phyloP scores from a whole-genome alignment of 768 basidiomycete species.

The Antrodiella citrinella region DNA sequence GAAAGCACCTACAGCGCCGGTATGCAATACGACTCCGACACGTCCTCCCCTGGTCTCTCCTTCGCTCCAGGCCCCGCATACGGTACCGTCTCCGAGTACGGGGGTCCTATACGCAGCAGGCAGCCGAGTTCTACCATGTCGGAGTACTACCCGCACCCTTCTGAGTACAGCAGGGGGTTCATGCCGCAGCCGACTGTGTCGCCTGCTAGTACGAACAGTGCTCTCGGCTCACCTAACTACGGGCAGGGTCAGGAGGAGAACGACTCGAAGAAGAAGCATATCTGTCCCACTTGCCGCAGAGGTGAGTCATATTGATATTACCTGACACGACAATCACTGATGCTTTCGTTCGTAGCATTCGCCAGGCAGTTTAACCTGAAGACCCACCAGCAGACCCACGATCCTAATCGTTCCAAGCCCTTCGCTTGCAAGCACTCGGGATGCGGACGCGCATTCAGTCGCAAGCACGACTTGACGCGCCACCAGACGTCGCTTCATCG shows the following conservation, averaged over 20 bases:
- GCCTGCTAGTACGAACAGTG: slow-evolving; percentile 41
- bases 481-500: slow-evolving; percentile 84
- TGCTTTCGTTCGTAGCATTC: slow-evolving; percentile 48
- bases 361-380: slow-evolving; percentile 93
- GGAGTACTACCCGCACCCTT: slow-evolving; percentile 33
- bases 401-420: slow-evolving; percentile 85
- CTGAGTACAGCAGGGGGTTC: slow-evolving; percentile 18
- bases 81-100: slow-evolving; percentile 69
- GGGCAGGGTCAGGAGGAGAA: slow-evolving; percentile 21
- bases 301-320: slow-evolving; percentile 31
- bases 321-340: slow-evolving; percentile 1
- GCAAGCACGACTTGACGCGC: slow-evolving; percentile 89
- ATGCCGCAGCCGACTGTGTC: slow-evolving; percentile 39
- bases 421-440: slow-evolving; percentile 79
- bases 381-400: slow-evolving; percentile 92
- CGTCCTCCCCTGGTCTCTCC: slow-evolving; percentile 28
- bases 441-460: slow-evolving; percentile 87
- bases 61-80: slow-evolving; percentile 36
- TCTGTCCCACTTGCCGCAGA: slow-evolving; percentile 66
- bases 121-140: slow-evolving; percentile 42
- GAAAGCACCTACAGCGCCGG: slow-evolving; percentile 22
- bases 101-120: slow-evolving; percentile 32
- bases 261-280: slow-evolving; percentile 74
- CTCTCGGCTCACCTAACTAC: slow-evolving; percentile 22
- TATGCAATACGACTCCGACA: slow-evolving; percentile 40